A percentile compares a stretch with the other conserved stretches of the same genome.
Conservation (phyloP, 768 basidiomycete species). For the Amanita subjunquillea region DNA sequence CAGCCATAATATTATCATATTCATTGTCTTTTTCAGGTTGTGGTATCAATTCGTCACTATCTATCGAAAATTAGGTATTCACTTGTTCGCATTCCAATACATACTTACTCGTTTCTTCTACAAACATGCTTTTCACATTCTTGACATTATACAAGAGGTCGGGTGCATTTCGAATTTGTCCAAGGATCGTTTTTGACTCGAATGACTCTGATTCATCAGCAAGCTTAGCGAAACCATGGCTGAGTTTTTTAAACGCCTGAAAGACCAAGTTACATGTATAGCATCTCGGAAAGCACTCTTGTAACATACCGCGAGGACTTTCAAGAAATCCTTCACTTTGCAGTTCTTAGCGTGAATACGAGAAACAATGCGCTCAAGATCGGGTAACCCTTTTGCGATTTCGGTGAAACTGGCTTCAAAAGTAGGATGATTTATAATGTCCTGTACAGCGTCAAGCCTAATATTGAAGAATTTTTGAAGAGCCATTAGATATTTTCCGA, state of each 20-base stretch:
- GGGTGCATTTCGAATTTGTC: constrained; percentile 71
- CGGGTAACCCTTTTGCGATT: constrained; percentile 76
- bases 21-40: constrained; percentile 75
- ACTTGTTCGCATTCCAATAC: neutral
- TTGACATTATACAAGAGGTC: constrained; percentile 65
- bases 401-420: constrained; percentile 71
- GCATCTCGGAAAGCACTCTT: neutral
- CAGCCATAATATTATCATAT: constrained; percentile 69
- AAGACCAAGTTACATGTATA: neutral
- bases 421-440: constrained; percentile 69
- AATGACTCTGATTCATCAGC: constrained; percentile 63
- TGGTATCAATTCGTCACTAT: constrained; percentile 65
- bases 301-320: constrained; percentile 56
- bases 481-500: neutral
- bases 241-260: constrained; percentile 71
- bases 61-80: constrained; percentile 20
- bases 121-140: constrained; percentile 66
- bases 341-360: constrained; percentile 92
- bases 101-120: constrained; percentile 45
- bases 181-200: constrained; percentile 64
- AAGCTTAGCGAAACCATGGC: constrained; percentile 52
- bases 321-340: constrained; percentile 79
- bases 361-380: constrained; percentile 89
- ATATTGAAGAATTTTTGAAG: neutral
- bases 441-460: constrained; percentile 91